Base-by-base conservation (phyloP, 75 land plant species). In the Pinus tabuliformis region DNA sequence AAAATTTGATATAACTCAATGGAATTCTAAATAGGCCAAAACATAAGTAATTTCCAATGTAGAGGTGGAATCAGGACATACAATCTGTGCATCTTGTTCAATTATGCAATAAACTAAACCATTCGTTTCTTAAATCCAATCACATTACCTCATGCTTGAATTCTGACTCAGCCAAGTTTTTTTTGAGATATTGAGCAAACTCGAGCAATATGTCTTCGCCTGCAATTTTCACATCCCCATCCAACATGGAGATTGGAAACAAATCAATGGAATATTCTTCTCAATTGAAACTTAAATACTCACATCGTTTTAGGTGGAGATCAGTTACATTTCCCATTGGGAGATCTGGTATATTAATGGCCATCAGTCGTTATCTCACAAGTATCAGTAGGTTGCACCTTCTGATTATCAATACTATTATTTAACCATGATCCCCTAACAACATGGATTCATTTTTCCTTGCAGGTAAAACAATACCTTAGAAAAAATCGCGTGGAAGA, bases 391-490 rank as follows among this genome's bases (percentile, higher is more conserved):
- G 90, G 91, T 62, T 80, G 84, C 0, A 83, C 62, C 62, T 79
- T 79, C 74, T 85, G 75, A 59, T 84, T 93, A 73, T 79, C 63
- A 33, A 89, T 86, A 76, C 93, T 86, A 63, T 93, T 93, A 9
- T 59, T 9, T 66, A 93, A 58, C 96, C 96, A 93, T 16, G 73
- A 76, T 75, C 90, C 96, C 1, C 86, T 79, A 16, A 93, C 89
- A 21, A 93, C 86, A 13, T 80, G 89, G 26, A 90, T 83, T 26
- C 76, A 59, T 42, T 74, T 81, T 26, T 84, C 90, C 82, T 89
- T 90, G 81, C 15, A 56, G n/a, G 15, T 8, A 62, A 18, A 70
- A 36, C 39, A 39, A 56, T n/a, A 30, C 20, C 24, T 18, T 21
- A 12, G 17, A 59, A 4, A 52, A 52, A 57, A 17, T 6, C 16